Evolutionary conservation across 2,329 filamentous ascomycete genomes (phyloP), one percentile per base, ranked within the genome.

Genomic region (Penicillium palitans): DNA sequence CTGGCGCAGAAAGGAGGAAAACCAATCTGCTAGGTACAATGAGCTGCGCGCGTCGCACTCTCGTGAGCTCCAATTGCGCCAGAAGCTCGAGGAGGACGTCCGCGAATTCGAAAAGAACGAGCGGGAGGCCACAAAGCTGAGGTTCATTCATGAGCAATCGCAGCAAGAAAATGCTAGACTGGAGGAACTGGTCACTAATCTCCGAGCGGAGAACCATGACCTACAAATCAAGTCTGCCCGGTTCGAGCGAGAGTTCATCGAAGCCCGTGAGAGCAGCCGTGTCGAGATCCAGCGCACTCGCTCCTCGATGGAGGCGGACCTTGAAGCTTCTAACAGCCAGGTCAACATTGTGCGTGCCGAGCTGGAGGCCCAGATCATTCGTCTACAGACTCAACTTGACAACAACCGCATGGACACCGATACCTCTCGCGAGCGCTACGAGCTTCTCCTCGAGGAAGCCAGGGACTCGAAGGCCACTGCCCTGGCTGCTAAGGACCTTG

Each of bases 371-470:
- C 90, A 96, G 72, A 84, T 95, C 59, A 77, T 82, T 27, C 87
- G 87, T 67, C 78, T 92, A 29, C 87, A 91, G 53, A 79, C 83
- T 21, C 90, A 96, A 72, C 79, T 96, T 44, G 91, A 96, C 62
- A 87, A 88, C 66, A 83, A 89, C 57, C 89, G 84, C 69, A 81
- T 95, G 70, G 91, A 96, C 62, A 85, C 87, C 10, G 91, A 96
- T 68, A 92, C 90, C 3, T 83, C 87, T 56, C 92, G 89, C 72
- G 91, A 88, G 21, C 89, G 89, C 67, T 87, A 90, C 66, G 91
- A 96, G 70, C 89, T 95, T 79, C 83, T 95, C 53, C 81, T 96
- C 12, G 90, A 96, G 73, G 91, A 95, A 65, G 88, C 89, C 24
- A 85, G 90, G 59, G 85, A 86, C 60, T 86, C 84, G 17, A 90